phyloP scores from a whole-genome alignment of 495 filamentous ascomycete species.

The Entonaema liquescens region DNA sequence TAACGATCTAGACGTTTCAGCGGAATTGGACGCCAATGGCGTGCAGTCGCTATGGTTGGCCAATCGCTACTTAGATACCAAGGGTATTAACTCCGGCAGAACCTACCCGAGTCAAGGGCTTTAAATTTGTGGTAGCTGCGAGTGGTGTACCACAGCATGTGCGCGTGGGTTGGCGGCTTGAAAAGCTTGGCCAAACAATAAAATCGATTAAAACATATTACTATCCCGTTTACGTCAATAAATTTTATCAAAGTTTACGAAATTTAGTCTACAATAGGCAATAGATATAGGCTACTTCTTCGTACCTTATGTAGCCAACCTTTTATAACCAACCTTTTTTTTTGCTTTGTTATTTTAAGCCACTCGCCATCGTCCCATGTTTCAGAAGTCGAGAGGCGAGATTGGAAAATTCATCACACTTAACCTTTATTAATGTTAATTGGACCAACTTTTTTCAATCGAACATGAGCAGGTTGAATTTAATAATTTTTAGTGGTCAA shows the following conservation, averaged over 20 bases:
- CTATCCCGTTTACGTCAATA: slow-evolving; percentile 21
- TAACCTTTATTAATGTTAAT: slow-evolving; percentile 15
- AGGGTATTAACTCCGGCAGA: neutral
- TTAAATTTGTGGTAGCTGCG: neutral
- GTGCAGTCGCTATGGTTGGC: slow-evolving; percentile 22
- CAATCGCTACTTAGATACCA: slow-evolving; percentile 15
- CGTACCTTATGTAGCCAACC: neutral
- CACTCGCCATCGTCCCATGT: slow-evolving; percentile 6
- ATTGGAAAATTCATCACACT: neutral
- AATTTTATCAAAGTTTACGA: neutral
- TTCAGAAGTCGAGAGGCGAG: slow-evolving; percentile 23
- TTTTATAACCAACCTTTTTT: too few species aligned
- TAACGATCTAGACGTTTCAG: slow-evolving; percentile 36
- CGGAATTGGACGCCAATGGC: slow-evolving; percentile 25
- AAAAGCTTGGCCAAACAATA: neutral
- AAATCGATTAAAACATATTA: neutral
- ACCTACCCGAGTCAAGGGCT: slow-evolving; percentile 26
- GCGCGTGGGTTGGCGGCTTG: neutral
- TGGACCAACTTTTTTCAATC: neutral
- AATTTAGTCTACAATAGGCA: neutral
- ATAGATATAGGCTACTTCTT: neutral
- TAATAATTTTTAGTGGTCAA: neutral
- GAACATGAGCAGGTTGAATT: neutral
- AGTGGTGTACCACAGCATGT: neutral
- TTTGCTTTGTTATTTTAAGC: slow-evolving; percentile 2